Evolutionary conservation across 345 rosid genomes (phyloP).

Genomic region (Microcos paniculata): DNA sequence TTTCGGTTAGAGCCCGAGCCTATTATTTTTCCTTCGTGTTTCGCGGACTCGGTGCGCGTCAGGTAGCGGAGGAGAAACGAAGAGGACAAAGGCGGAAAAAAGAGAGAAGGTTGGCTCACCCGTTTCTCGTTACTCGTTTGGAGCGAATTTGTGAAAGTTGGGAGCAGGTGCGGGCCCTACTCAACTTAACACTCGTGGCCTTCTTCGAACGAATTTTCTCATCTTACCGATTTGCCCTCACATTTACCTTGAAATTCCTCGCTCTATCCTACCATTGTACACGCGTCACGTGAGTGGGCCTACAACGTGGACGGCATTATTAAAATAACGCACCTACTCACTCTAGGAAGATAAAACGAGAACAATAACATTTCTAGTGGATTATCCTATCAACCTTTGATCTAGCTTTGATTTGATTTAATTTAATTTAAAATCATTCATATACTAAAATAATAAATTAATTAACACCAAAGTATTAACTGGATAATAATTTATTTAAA

Average conservation of each 20-base stretch:
- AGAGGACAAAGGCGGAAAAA: constrained; percentile 18
- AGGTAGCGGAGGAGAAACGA: background rate
- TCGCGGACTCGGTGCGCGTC: background rate
- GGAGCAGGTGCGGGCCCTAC: constrained; percentile 5
- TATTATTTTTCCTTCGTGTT: background rate
- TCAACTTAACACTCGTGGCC: background rate
- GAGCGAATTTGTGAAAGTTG: constrained; percentile 7
- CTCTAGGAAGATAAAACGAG: too few relatives aligned
- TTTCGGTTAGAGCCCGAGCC: constrained; percentile 15
- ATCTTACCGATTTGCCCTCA: background rate
- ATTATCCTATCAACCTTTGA: too few relatives aligned
- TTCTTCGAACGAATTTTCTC: too few relatives aligned
- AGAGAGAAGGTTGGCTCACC: constrained; percentile 15
- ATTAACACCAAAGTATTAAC: too few relatives aligned
- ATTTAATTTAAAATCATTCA: too few relatives aligned
- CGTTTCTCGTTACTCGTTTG: constrained; percentile 21
- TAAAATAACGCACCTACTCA: too few relatives aligned
- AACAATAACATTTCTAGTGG: too few relatives aligned
- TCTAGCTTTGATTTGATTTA: too few relatives aligned
- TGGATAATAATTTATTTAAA: too few relatives aligned
- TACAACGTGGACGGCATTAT: background rate
- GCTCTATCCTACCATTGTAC: background rate
- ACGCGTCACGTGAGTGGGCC: background rate
- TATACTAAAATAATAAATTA: too few relatives aligned
- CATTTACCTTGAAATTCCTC: background rate